Evolutionary conservation across 139 green algal genomes (phyloP).

Genomic region (Micractinium sp.): DNA sequence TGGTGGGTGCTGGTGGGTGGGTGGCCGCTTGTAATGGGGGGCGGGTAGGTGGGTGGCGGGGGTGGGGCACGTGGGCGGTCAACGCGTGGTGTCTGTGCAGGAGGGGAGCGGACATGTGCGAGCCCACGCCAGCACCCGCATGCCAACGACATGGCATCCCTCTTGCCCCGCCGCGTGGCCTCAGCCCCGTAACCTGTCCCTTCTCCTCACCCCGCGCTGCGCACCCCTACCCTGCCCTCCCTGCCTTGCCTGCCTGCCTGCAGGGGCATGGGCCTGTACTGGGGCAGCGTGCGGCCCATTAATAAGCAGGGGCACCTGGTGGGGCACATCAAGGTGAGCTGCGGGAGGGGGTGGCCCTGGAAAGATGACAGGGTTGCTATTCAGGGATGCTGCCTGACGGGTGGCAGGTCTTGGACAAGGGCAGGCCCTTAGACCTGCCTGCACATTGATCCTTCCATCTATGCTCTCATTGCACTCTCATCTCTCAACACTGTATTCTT

Average conservation of each 20-base stretch:
- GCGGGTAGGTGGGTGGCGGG: background rate
- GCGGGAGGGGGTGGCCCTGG: background rate
- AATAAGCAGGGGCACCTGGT: slow-evolving; percentile 71
- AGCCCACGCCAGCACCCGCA: background rate
- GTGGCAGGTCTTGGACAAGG: too few species aligned
- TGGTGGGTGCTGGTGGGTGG: background rate
- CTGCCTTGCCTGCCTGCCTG: slow-evolving; percentile 4
- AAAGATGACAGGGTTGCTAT: too few species aligned
- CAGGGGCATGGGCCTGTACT: slow-evolving; percentile 65
- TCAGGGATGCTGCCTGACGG: too few species aligned
- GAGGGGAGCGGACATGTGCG: too few species aligned
- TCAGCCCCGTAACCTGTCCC: too few species aligned
- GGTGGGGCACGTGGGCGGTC: background rate
- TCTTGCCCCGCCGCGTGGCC: too few species aligned
- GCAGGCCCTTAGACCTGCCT: background rate
- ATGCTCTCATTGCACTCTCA: background rate
- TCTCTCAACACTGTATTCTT: background rate
- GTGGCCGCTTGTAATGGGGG: too few species aligned
- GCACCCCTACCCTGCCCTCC: background rate
- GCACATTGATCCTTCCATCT: background rate
- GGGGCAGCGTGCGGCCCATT: slow-evolving; percentile 53
- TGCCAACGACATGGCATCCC: too few species aligned
- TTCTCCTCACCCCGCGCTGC: background rate
- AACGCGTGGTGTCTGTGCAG: too few species aligned
- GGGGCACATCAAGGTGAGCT: slow-evolving; percentile 59